Conservation (phyloP, 106 monocot species). For the Dactylorhiza incarnata region DNA sequence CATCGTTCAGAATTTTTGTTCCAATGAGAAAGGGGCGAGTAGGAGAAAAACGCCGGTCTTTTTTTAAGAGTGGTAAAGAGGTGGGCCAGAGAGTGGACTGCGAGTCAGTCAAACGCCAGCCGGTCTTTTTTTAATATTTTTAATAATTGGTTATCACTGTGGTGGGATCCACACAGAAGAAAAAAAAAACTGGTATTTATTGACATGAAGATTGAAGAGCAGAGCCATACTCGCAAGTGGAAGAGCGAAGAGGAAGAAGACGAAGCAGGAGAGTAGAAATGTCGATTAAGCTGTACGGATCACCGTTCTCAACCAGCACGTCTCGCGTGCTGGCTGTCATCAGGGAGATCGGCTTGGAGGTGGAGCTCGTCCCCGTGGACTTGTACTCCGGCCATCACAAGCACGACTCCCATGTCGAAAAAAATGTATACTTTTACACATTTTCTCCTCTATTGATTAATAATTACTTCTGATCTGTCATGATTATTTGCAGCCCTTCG, state of each 20-base stretch:
- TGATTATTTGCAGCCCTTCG: slow-evolving; percentile 20
- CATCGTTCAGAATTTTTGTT: no score
- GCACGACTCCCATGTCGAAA: slow-evolving; percentile 20
- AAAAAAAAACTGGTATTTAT: no score
- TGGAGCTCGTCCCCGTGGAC: slow-evolving; percentile 29
- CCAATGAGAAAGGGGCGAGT: no score
- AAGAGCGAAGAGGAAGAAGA: background rate
- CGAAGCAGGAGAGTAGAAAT: background rate
- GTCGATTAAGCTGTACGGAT: slow-evolving; percentile 25
- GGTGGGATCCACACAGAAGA: no score
- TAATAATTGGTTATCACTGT: no score
- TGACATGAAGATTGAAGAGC: no score
- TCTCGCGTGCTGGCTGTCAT: slow-evolving; percentile 19
- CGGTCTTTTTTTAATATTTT: no score
- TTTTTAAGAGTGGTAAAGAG: no score
- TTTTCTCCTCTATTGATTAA: background rate
- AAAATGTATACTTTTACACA: slow-evolving; percentile 17
- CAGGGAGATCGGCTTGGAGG: slow-evolving; percentile 30
- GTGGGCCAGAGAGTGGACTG: no score
- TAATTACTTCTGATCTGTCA: background rate
- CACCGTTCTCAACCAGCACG: slow-evolving; percentile 10
- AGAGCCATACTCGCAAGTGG: no score
- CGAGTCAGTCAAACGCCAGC: no score
- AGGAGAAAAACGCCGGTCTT: no score
- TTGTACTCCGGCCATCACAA: slow-evolving; percentile 34